Conservation (phyloP, 2,329 filamentous ascomycete genomes). For the Didymella segeticola region DNA sequence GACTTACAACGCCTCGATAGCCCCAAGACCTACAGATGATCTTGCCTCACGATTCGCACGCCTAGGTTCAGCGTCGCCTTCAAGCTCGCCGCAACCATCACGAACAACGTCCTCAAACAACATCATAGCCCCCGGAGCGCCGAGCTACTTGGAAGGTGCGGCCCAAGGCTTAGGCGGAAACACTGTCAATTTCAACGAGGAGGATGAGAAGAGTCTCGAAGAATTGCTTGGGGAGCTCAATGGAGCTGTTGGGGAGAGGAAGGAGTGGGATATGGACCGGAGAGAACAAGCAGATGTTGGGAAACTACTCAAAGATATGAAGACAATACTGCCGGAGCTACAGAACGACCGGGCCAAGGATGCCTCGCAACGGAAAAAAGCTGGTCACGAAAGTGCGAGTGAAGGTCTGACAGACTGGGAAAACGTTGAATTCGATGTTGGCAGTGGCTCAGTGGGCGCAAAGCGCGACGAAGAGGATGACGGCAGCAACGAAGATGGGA, state of each 20-base stretch:
- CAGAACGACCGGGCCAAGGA: constrained; percentile 24
- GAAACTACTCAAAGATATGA: constrained; percentile 51
- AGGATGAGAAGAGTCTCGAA: constrained; percentile 56
- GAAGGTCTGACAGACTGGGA: constrained; percentile 40
- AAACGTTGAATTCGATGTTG: constrained; percentile 42
- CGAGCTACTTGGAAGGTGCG: constrained; percentile 42
- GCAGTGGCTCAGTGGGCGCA: constrained; percentile 26
- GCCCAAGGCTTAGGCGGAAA: constrained; percentile 38
- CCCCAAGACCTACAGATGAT: constrained; percentile 35
- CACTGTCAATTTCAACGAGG: constrained; percentile 40
- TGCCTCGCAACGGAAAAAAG: neutral
- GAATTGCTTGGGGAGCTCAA: constrained; percentile 54
- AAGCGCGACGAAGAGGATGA: constrained; percentile 25
- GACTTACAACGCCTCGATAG: constrained; percentile 27
- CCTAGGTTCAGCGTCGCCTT: constrained; percentile 41
- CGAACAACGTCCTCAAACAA: constrained; percentile 28
- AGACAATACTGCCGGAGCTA: constrained; percentile 47
- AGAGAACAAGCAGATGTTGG: constrained; percentile 52
- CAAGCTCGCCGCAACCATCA: constrained; percentile 34
- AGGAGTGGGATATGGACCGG: constrained; percentile 50
- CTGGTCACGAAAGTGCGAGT: constrained; percentile 4
- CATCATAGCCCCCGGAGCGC: constrained; percentile 40
- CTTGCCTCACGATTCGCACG: constrained; percentile 49
- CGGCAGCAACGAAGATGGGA: constrained; percentile 25
- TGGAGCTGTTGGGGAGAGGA: constrained; percentile 33